phyloP scores from a whole-genome alignment of 148 eudicot genomes.

The Fagopyrum tataricum region DNA sequence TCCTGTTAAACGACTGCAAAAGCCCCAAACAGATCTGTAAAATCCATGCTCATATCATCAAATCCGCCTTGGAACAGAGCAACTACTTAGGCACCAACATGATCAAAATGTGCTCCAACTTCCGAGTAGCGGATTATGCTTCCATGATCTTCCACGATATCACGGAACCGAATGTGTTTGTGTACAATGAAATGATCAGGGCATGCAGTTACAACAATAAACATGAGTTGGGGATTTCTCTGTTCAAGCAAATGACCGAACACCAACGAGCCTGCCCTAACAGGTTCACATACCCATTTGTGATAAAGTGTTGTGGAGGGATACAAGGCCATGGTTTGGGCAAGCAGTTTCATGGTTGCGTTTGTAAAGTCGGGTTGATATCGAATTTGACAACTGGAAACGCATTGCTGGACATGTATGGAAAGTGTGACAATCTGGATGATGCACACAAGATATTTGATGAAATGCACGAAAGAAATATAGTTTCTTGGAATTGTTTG shows the following conservation, averaged over 20 bases:
- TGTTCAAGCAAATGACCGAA: slow-evolving; percentile 34
- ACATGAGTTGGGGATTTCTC: slow-evolving; percentile 19
- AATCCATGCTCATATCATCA: slow-evolving; percentile 37
- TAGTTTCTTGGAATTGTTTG: slow-evolving; percentile 17
- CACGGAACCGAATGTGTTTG: slow-evolving; percentile 25
- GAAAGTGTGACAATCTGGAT: slow-evolving; percentile 22
- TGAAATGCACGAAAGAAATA: slow-evolving; percentile 25
- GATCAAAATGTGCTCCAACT: slow-evolving; percentile 30
- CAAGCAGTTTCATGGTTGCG: slow-evolving; percentile 54
- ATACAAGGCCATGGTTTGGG: slow-evolving; percentile 50
- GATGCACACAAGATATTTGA: slow-evolving; percentile 37
- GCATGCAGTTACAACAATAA: slow-evolving; percentile 20
- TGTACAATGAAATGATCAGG: slow-evolving; percentile 33
- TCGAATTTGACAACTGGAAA: slow-evolving; percentile 59
- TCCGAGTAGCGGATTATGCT: slow-evolving; percentile 25
- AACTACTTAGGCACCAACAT: slow-evolving; percentile 37
- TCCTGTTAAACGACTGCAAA: slow-evolving; percentile 22
- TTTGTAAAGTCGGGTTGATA: slow-evolving; percentile 47
- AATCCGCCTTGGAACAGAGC: slow-evolving; percentile 32
- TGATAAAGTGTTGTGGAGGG: slow-evolving; percentile 59
- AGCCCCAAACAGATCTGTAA: slow-evolving; percentile 15
- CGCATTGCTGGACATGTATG: slow-evolving; percentile 81
- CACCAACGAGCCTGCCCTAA: slow-evolving; percentile 28
- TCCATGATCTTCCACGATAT: slow-evolving; percentile 22
- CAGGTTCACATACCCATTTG: slow-evolving; percentile 14